Evolutionary conservation across 805 yeast species (phyloP), one percentile per base, ranked within the genome.

Genomic region (Hanseniaspora pseudoguilliermondii): DNA sequence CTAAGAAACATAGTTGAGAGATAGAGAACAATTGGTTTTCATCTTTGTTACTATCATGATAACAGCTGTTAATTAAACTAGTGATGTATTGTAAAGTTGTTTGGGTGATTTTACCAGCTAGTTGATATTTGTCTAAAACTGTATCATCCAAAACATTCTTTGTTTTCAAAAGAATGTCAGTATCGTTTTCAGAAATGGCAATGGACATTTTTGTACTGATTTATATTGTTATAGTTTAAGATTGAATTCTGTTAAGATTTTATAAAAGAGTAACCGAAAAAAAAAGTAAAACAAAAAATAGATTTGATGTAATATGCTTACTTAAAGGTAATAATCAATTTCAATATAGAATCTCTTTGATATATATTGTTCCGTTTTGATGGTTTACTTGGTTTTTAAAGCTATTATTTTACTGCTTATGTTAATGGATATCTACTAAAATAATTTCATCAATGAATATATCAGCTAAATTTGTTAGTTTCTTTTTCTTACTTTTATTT

Each of bases 71-170:
- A 62, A 88, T 83, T 65, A 86, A 76, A 55, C 77, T 73, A 9
- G 77, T 72, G 51, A 86, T 72, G 66, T 85, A 84, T 58, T 78
- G 71, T 61, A 90, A 73, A 56, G 88, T 83, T 21, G 95, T 84
- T 71, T 90, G 96, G 4, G 93, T 73, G 62, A 89, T 82, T 69
- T 86, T 88, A 49, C 96, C 97, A 5, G 96, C 96, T 51, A 81
- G 74, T 70, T 95, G 79, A 71, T 90, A 89, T 71, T 89, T 90
- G 62, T 84, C 91, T 29, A 87, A 66, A 11, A 83, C 82, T 18
- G 75, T 59, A 34, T 75, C 81, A 61, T 73, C 74, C 60, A 88
- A 75, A 43, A 80, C 76, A 68, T 88, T 88, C 66, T 80, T 86
- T 59, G 83, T 83, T 61, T 80, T 81, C 61, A 88, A 74, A 58